Base-by-base conservation (phyloP, 1,139 yeast species). In the Yamadazyma diospyri region DNA sequence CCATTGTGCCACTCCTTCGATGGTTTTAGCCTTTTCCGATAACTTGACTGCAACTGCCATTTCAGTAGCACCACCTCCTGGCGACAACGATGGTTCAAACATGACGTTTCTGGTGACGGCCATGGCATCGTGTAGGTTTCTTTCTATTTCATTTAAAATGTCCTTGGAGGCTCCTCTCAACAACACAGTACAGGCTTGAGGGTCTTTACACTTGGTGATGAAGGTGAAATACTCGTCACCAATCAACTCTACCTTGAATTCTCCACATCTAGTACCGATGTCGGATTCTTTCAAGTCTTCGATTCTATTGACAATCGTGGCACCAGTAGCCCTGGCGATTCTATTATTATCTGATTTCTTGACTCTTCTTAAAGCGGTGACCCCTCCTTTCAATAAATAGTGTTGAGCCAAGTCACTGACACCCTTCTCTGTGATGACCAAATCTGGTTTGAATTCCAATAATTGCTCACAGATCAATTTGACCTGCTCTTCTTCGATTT, bases 21-120 rank as follows among this genome's bases (percentile, higher is more conserved):
- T 79, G 33, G 79, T 72, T 64, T 89, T 89, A 31, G 97, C 97
- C 65, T 78, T 82, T 57, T 92, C 97, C 9, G 95, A 76, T 41
- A 92, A 72, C 46, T 75, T 78, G 19, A 92, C 97, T 45, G 94
- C 75, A 32, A 94, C 89, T 2, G 98, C 98, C 97, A 94, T 92
- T 64, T 92, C 99, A 15, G 97, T 92, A 32, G 99, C 98, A 53
- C 99, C 98, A 38, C 98, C 99, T 48, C 99, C 99, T 32, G 99
- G 99, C 2, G 96, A 74, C 53, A 92, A 73, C 25, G 94, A 79
- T 32, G 99, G 98, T 58, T 92, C 95, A 50, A 92, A 81, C 73
- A 86, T 77, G 30, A 94, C 97, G 55, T 94, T 94, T 60, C 97
- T 79, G 16, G 98, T 81, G 33, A 92, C 98, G 5, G 97, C 92